Conservation (phyloP, 1,139 yeast genomes). For the Protomyces lactucae-debilis region DNA sequence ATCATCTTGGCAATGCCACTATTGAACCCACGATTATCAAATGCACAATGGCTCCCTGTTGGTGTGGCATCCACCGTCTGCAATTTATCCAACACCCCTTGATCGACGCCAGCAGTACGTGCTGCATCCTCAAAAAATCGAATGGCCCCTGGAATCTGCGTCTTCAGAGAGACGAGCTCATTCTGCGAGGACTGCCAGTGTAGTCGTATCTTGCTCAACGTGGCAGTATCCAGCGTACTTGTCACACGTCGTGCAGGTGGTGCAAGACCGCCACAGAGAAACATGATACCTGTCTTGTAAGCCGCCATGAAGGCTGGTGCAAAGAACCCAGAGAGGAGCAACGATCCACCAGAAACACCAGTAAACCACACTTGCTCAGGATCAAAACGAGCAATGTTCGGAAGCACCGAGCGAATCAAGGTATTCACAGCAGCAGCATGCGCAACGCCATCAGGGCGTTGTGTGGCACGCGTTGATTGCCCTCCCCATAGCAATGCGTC, state of each 20-base stretch:
- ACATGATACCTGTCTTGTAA: conserved; percentile 21
- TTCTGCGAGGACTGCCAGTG: conserved; percentile 21
- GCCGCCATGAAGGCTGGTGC: conserved; percentile 9
- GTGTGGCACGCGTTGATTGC: conserved; percentile 5
- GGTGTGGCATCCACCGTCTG: conserved; percentile 25
- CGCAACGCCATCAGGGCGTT: conserved; percentile 19
- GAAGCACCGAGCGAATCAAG: conserved; percentile 8
- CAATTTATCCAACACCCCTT: background rate
- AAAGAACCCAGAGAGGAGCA: conserved; percentile 17
- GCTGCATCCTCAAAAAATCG: conserved; percentile 13
- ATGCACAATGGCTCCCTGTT: conserved; percentile 15
- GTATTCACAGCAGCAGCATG: conserved; percentile 16
- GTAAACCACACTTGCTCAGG: conserved; percentile 13
- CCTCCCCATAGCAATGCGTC: conserved; percentile 23
- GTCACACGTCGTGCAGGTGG: conserved; percentile 12
- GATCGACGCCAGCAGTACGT: conserved; percentile 2
- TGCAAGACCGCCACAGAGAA: conserved; percentile 21
- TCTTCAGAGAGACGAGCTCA: conserved; percentile 11
- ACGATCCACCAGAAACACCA: conserved; percentile 15
- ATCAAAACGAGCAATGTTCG: background rate
- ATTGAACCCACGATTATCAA: conserved; percentile 19
- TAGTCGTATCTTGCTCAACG: background rate
- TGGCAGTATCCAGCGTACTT: conserved; percentile 6
- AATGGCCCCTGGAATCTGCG: conserved; percentile 10
- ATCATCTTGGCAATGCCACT: conserved; percentile 11